Evolutionary conservation across 345 rosid genomes (phyloP), one percentile per base, ranked within the genome.

Genomic region (Salix caprea): DNA sequence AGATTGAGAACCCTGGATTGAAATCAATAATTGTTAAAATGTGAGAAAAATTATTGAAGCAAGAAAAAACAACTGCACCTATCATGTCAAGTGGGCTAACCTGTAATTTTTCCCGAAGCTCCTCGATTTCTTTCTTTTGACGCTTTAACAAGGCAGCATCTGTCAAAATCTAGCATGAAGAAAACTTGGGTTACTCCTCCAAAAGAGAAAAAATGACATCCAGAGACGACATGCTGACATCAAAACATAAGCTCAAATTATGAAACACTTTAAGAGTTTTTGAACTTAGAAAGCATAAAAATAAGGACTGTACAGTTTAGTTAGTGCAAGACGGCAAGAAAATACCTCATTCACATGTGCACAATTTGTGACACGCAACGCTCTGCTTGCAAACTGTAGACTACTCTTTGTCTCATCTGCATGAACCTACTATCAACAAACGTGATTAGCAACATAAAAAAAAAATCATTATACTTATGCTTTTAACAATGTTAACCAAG

Each of bases 361-460:
- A 86, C 91, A 91, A 77, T 95, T 95, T 67, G 92, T 91, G 73
- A 95, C 90, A 75, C 91, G 95, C 79, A 91, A 77, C 84, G 99
- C 99, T 82, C 99, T 91, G 82, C 97, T 95, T 54, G 99, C 97
- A 82, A 93, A 95, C 61, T 87, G 97, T 79, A 95, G 97, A 87
- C 97, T 95, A 82, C 97, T 93, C 83, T 89, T 95, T 67, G 99
- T 95, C 86, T 95, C 99, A 83, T 95, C 99, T 69, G 96, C 88
- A 83, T 95, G 99, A 84, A 93, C 81, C 99, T 95, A 78, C 58
- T 71, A 85, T 76, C 78, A 85, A 70, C 82, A 70, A 34, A 60
- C 16, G 42, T 23, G 7, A 23, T 70, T 18, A 76, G 24, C 42
- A 66, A 46, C 32, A 65, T 44, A 62, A 7, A 62, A 26, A 13